Percentiles rank a stretch among this genome's conserved stretches.
phyloP scores from a whole-genome alignment of 371 early-diverging fungal genomes.

The Apophysomyces variabilis region DNA sequence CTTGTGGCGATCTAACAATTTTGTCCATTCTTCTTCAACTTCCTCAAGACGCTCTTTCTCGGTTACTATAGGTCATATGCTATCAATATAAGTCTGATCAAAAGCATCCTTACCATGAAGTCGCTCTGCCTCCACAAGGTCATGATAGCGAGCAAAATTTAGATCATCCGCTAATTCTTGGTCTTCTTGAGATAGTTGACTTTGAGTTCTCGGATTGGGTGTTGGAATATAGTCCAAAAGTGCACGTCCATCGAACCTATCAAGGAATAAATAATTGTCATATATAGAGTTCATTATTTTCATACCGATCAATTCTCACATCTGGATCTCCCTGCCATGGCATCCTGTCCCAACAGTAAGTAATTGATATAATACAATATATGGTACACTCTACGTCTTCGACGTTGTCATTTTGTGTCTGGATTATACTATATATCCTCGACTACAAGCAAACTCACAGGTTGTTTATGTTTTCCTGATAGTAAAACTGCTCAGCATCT shows the following conservation, averaged over 20 bases:
- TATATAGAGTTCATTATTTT: not conserved
- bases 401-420: conserved; percentile 5
- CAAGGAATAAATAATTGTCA: conserved; percentile 16
- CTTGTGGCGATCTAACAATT: conserved; percentile 55
- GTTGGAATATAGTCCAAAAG: conserved; percentile 57
- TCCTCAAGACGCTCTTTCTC: conserved; percentile 49
- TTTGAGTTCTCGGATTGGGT: conserved; percentile 15
- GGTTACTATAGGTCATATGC: conserved; percentile 27
- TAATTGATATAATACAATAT: not conserved
- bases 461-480: conserved; percentile 55
- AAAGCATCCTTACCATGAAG: conserved; percentile 37
- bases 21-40: conserved; percentile 60
- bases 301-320: conserved; percentile 54
- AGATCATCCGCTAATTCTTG: conserved; percentile 49
- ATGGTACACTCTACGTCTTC: conserved; percentile 1
- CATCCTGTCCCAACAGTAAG: conserved; percentile 36
- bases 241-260: conserved; percentile 64
- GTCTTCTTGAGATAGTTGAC: conserved; percentile 31
- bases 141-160: conserved; percentile 63
- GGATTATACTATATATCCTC: conserved; percentile 7
- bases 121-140: conserved; percentile 60
- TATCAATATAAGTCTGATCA: too few species aligned
- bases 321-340: conserved; percentile 57
- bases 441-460: conserved; percentile 40
- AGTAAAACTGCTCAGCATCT: conserved; percentile 58